Conservation (phyloP, 1,284 basidiomycete genomes). For the Tremellales sp. region DNA sequence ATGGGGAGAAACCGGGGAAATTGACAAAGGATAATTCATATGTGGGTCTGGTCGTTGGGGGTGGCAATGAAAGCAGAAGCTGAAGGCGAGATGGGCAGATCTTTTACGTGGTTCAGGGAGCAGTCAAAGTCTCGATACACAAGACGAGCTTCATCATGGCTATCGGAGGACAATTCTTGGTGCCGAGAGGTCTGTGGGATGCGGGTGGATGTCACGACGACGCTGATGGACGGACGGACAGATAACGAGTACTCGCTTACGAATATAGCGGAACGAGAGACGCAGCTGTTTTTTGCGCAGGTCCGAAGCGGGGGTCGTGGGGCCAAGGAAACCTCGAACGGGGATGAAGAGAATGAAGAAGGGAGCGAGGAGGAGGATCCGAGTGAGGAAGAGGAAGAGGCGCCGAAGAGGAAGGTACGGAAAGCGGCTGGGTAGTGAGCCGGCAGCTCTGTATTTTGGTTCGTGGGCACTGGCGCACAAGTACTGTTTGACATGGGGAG, state of each 20-base stretch:
- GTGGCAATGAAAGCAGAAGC: background rate
- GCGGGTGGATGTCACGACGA: background rate
- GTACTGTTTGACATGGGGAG: no score
- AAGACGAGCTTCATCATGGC: constrained; percentile 71
- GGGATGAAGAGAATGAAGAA: constrained; percentile 47
- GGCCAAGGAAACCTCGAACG: no score
- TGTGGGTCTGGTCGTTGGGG: constrained; percentile 55
- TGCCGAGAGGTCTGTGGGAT: constrained; percentile 70
- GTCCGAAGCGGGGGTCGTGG: no score
- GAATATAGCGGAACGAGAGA: constrained; percentile 72
- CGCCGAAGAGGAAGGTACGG: no score
- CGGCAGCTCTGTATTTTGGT: no score
- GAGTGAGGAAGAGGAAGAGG: constrained; percentile 7
- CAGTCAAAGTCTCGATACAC: constrained; percentile 79
- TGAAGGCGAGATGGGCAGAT: constrained; percentile 54
- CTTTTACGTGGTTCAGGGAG: constrained; percentile 83
- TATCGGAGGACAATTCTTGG: constrained; percentile 81
- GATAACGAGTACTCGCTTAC: constrained; percentile 88
- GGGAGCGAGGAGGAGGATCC: constrained; percentile 6
- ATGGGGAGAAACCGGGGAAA: constrained; percentile 78
- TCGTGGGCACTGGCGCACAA: no score
- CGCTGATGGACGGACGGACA: constrained; percentile 30
- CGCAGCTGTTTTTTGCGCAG: constrained; percentile 88
- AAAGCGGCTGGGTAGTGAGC: no score
- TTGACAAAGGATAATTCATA: constrained; percentile 91